Evolutionary conservation across 768 basidiomycete species (phyloP), one percentile per base, ranked within the genome.

Genomic region (Tylopilus sp.): DNA sequence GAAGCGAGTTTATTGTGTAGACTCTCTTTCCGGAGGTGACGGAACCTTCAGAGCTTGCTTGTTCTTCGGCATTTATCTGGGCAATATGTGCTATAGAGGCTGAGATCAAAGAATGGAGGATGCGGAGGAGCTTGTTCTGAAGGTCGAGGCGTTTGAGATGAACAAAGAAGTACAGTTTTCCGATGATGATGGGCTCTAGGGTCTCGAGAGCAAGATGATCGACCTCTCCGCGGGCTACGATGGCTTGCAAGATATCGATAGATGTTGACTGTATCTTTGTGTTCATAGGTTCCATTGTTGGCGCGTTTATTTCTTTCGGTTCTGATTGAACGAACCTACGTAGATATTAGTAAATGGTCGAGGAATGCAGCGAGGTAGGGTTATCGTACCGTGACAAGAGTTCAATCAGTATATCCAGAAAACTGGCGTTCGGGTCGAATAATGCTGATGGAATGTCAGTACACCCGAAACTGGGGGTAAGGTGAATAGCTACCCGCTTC

Each of bases 111-210:
- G 90, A 86, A 63, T 98, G 95, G 1, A 98, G 79, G 12, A 95
- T 80, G 63, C 94, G 92, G 4, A 98, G 79, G 44, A 95, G 79
- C 65, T 94, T 95, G 75, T 91, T 94, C 73, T 98, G 97, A 13
- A 94, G 75, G 60, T 95, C 89, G 36, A 93, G 79, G 31, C 84
- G 78, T 35, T 70, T 72, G 20, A 74, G 71, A 63, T 95, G 88
- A 28, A 97, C 73, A 41, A 78, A 84, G 43, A 79, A 74, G 66
- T 82, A 93, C 1, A 95, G 77, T 66, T 91, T 91, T 41, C 79
- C 78, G 23, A 93, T 75, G 40, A 95, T 75, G 7, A 78, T 76
- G 6, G 81, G 77, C 64, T 95, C 88, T 40, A 95, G 74, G 21
- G 73, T 73, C 51, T 86, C 80, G 2, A 91, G 73, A 0, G 78